Evolutionary conservation across 768 basidiomycete species (phyloP), one percentile per base, ranked within the genome.

Genomic region (Lepiota venenata): DNA sequence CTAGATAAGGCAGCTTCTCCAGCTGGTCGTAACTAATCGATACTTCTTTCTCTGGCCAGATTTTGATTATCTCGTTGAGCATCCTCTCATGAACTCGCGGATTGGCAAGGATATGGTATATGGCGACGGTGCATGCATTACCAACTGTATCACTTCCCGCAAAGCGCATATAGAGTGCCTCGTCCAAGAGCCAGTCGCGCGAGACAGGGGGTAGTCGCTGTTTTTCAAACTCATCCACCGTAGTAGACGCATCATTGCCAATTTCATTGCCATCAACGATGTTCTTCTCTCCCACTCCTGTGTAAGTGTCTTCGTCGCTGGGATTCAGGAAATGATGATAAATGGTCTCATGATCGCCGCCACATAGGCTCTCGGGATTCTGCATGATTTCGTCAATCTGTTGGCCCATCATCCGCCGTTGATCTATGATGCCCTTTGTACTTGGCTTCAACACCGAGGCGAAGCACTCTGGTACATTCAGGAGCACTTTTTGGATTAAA

Each of bases 131-230:
- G 51, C 72, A 72, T 1, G 70, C 62, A 48, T 75, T 73, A 16
- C 72, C 75, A 12, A 73, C 70, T 1, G 77, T 77, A 56, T 78
- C 78, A 25, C 71, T 71, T 11, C 78, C 78, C 4, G 78, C 78
- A 42, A 72, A 71, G 3, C 69, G 57, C 56, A 75, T 57, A 45
- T 66, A 68, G 37, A 70, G 59, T 5, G 67, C 72, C 55, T 75
- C 71, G 42, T 74, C 69, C 21, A 71, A 56, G 18, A 75, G 69
- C 65, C 69, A 70, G 6, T 66, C 60, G 11, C 66, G 65, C 12
- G 68, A 64, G 20, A 70, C 47, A 12, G 70, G 67, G 36, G 68
- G 67, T 10, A 66, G 55, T 11, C 64, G 67, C 46, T 61, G 59
- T 52, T 71, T 69, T 2, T 66, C 66, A 3, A 65, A 62, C 45